Percentiles rank a stretch among this genome's conserved stretches.
phyloP scores from a whole-genome alignment of 1,139 yeast species.

The Kurtzmaniella quercitrusa region DNA sequence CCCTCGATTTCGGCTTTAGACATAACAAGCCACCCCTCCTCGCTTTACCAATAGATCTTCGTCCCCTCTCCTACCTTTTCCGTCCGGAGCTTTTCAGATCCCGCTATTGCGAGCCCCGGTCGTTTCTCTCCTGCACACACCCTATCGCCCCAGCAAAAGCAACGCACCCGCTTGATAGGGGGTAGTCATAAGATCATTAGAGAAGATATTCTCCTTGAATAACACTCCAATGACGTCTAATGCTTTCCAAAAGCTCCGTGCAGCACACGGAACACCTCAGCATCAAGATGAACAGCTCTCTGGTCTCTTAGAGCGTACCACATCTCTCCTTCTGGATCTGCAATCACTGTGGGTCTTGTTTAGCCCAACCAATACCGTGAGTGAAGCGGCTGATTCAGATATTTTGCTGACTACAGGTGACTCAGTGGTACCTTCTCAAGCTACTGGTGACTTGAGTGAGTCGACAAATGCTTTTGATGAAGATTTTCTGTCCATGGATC shows the following conservation, averaged over 20 bases:
- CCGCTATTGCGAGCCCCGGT: background rate
- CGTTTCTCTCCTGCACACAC: constrained; percentile 5
- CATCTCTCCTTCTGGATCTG: constrained; percentile 18
- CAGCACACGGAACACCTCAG: constrained; percentile 5
- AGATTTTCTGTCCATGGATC: constrained; percentile 4
- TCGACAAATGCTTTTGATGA: constrained; percentile 9
- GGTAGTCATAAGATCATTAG: background rate
- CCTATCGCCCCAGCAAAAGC: constrained; percentile 4
- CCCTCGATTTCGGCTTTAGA: no score
- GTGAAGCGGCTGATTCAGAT: constrained; percentile 25
- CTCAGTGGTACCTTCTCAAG: constrained; percentile 4
- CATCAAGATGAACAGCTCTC: constrained; percentile 3
- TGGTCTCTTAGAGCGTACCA: constrained; percentile 11
- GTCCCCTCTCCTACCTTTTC: background rate
- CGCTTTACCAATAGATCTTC: background rate
- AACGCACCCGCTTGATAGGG: background rate
- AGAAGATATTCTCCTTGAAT: background rate
- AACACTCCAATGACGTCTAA: constrained; percentile 13
- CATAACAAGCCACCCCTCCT: no score
- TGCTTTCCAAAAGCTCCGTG: constrained; percentile 9
- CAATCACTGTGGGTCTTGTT: constrained; percentile 44
- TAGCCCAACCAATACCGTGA: constrained; percentile 22
- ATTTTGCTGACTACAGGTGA: constrained; percentile 38
- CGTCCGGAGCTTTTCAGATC: background rate
- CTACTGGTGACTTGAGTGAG: constrained; percentile 7